phyloP scores from a whole-genome alignment of 176 grass and related monocot genomes.

The Raddia distichophylla region DNA sequence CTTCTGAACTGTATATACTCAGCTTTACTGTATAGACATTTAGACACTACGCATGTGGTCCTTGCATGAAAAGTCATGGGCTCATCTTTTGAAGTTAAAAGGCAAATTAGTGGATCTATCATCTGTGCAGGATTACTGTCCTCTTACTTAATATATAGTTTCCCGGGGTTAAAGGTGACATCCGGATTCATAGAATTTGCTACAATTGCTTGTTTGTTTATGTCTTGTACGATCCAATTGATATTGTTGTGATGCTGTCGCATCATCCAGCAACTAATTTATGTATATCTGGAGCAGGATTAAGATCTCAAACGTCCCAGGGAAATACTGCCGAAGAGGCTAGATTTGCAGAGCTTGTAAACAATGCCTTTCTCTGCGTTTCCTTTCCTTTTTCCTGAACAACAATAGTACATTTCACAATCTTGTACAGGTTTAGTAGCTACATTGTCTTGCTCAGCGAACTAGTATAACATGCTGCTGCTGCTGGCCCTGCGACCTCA shows the following conservation, averaged over 20 bases:
- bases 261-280: not conserved
- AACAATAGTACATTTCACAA: conserved; percentile 13
- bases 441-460: not conserved
- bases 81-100: conserved; percentile 16
- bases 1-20: not conserved
- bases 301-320: not conserved
- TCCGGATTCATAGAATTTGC: not conserved
- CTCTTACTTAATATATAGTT: not conserved
- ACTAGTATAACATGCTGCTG: conserved; percentile 39
- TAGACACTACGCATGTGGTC: not conserved
- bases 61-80: not conserved
- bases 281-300: not conserved
- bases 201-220: not conserved
- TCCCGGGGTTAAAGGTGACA: not conserved
- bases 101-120: conserved; percentile 12
- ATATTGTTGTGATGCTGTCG: not conserved
- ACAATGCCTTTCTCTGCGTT: not conserved
- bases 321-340: not conserved
- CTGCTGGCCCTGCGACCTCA: conserved; percentile 12
- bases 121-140: not conserved
- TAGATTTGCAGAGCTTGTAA: not conserved
- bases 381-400: not conserved
- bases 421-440: not conserved
- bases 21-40: not conserved
- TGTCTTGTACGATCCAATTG: not conserved